Conservation (phyloP, 73 alveolate genomes). For the Tetrahymena borealis region DNA sequence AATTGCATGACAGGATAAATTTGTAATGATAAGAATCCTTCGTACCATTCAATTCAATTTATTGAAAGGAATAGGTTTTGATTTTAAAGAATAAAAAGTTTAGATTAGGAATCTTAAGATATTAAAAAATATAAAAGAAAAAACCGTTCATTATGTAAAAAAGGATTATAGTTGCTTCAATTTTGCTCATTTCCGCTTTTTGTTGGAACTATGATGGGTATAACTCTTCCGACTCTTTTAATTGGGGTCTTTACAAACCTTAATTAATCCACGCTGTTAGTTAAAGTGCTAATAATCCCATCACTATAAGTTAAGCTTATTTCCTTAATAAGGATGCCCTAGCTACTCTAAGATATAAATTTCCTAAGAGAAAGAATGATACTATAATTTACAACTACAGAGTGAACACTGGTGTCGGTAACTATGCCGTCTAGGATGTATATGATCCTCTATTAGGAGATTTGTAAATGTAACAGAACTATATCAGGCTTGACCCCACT, state of each 20-base stretch:
- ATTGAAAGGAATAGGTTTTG: too few species aligned
- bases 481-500: background rate
- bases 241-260: conserved; percentile 9
- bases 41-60: too few species aligned
- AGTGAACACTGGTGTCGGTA: conserved; percentile 20
- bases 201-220: background rate
- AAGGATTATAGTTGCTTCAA: too few species aligned
- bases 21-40: too few species aligned
- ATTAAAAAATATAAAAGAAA: too few species aligned
- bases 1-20: too few species aligned
- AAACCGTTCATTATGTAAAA: too few species aligned
- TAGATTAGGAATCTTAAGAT: too few species aligned
- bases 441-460: conserved; percentile 14
- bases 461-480: background rate
- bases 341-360: conserved; percentile 1
- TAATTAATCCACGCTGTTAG: conserved; percentile 30
- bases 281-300: conserved; percentile 21
- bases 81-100: too few species aligned
- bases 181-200: too few species aligned
- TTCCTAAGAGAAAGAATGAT: conserved; percentile 22
- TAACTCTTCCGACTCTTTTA: background rate
- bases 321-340: background rate
- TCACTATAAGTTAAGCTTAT: conserved; percentile 11
- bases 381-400: conserved; percentile 1
- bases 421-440: conserved; percentile 4